Evolutionary conservation across 2,329 filamentous ascomycete species (phyloP), one percentile per base, ranked within the genome.

Genomic region (Trichoderma citrinoviride): DNA sequence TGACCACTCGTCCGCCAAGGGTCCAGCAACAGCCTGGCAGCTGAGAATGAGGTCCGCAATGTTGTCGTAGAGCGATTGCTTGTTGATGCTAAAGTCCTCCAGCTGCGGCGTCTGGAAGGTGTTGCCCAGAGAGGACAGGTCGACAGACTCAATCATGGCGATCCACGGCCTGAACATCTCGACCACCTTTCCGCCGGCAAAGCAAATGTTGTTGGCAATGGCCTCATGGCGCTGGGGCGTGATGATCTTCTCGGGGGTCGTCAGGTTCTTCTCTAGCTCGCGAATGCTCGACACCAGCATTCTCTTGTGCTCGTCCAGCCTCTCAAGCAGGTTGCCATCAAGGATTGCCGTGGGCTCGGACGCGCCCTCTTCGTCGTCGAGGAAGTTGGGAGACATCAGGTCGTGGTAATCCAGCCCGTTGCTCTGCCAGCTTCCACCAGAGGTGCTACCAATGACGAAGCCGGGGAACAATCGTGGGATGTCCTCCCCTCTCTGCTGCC

Each of bases 1-100:
- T 4, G 93, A 87, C 95, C 95, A 99, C 78, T 99, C 95, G 74
- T 99, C 95, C 8, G 90, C 91, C 49, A 99, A 78, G 6, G 95
- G 95, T 8, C 92, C 92, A 6, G 93, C 91, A n/a, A 98, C 90
- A 25, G 91, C 88, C 77, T 99, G 95, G 72, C 93, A 97, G 65
- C 90, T 88, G 56, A 97, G 79, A 4, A 98, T 80, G 29, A 99
- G 84, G 74, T 98, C 95, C 8, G 93, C 93, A 63, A 97, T 90
- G 66, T 93, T 90, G 76, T 98, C 95, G 77, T 98, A 98, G 19
- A 96, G 82, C 70, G 90, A 91, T 76, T 99, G 95, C 78, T 98
- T 98, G 75, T 96, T 92, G 37, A 89, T 85, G 72, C 88, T 89
- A 75, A 97, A 97, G 70, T 98, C 95, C 54, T 88, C 85, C 37